Conservation (phyloP, 768 basidiomycete species). For the Strobilomyces dryophilus region DNA sequence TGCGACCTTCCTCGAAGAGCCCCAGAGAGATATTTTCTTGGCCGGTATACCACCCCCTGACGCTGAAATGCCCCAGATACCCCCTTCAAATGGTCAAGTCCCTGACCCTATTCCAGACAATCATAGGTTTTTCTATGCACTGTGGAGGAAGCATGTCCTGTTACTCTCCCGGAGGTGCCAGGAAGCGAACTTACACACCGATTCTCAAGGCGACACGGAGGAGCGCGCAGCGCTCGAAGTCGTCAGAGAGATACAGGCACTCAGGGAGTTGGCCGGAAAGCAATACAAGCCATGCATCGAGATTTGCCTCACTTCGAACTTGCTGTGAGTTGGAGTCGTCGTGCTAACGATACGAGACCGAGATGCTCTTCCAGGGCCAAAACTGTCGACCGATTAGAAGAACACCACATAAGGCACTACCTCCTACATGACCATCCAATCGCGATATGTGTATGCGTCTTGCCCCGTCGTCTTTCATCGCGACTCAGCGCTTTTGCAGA, state of each 20-base stretch:
- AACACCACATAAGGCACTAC: slow-evolving; percentile 71
- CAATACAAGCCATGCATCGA: slow-evolving; percentile 60
- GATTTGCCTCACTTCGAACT: slow-evolving; percentile 78
- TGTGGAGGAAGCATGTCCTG: slow-evolving; percentile 22
- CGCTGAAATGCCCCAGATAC: slow-evolving; percentile 15
- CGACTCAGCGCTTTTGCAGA: slow-evolving; percentile 40
- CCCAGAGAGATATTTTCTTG: slow-evolving; percentile 49
- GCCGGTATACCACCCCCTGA: slow-evolving; percentile 21
- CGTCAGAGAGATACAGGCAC: slow-evolving; percentile 17
- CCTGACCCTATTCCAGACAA: slow-evolving; percentile 22
- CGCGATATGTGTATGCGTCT: slow-evolving; percentile 60
- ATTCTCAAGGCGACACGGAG: slow-evolving; percentile 9
- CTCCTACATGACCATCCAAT: slow-evolving; percentile 62
- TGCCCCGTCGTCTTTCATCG: background rate
- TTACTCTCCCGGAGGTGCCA: slow-evolving; percentile 18
- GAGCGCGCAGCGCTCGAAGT: slow-evolving; percentile 22
- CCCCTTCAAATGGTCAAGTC: slow-evolving; percentile 14
- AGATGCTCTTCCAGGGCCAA: slow-evolving; percentile 47
- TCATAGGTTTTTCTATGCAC: slow-evolving; percentile 19
- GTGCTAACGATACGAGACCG: background rate
- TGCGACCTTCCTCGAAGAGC: slow-evolving; percentile 72
- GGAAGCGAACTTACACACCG: slow-evolving; percentile 11
- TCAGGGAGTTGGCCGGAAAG: slow-evolving; percentile 10
- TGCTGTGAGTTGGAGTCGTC: slow-evolving; percentile 48
- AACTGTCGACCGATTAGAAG: slow-evolving; percentile 59